Evolutionary conservation across 495 filamentous ascomycete genomes (phyloP).

Genomic region (Chlorociboria aeruginascens): DNA sequence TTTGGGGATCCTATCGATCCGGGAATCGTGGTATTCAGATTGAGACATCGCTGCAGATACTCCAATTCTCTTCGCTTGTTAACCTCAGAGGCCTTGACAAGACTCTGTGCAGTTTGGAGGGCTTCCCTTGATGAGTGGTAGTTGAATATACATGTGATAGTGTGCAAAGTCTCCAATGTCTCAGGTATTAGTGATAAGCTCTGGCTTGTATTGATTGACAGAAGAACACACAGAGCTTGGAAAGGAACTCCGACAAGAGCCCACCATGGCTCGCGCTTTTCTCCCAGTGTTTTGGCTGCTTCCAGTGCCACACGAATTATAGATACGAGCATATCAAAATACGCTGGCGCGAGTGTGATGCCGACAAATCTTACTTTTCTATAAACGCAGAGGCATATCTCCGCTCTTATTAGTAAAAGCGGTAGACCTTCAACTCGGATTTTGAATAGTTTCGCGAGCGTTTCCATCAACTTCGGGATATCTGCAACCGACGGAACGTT

Average conservation of each 20-base stretch:
- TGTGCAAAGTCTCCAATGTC: constrained; percentile 33
- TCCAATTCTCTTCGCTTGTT: constrained; percentile 1
- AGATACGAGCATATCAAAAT: constrained; percentile 7
- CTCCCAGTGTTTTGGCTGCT: constrained; percentile 25
- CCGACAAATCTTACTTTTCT: constrained; percentile 14
- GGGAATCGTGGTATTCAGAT: neutral
- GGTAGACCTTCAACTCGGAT: constrained; percentile 32
- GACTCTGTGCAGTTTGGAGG: constrained; percentile 13
- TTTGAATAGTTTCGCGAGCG: constrained; percentile 16
- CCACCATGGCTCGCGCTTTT: constrained; percentile 34
- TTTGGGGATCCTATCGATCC: neutral
- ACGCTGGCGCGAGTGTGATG: neutral
- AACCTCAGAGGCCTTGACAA: constrained; percentile 27
- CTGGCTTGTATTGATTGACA: constrained; percentile 34
- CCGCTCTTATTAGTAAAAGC: constrained; percentile 31
- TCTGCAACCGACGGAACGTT: neutral
- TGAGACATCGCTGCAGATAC: neutral
- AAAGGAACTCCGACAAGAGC: constrained; percentile 40
- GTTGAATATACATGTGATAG: neutral
- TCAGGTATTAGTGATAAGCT: constrained; percentile 31
- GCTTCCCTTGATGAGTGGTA: constrained; percentile 11
- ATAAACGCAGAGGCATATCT: constrained; percentile 35
- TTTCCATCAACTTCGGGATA: neutral
- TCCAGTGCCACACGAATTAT: constrained; percentile 12
- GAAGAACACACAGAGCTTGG: constrained; percentile 36